These are phyloP conservation scores for Leucaena leucocephala DNA, from an alignment of 306 rosid species.

Conservation along the genomic window DNA sequence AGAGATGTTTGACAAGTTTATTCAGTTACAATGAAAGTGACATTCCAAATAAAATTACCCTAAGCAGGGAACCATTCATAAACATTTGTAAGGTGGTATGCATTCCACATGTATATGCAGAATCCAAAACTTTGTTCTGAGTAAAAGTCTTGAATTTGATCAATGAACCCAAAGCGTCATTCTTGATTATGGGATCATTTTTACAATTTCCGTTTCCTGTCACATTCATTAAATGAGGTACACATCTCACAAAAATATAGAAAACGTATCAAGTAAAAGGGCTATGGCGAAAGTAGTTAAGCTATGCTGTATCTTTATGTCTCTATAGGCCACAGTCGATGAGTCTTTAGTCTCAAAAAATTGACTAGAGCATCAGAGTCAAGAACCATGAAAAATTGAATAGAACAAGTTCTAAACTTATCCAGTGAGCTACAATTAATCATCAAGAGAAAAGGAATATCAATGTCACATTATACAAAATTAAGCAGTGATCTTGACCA, in stretches of 20 bases:
- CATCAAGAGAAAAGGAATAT: slow-evolving; percentile 1
- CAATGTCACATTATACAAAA: slow-evolving; percentile 20
- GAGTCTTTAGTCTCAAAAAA: neutral
- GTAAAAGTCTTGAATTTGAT: neutral
- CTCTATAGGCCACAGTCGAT: neutral
- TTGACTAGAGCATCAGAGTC: neutral
- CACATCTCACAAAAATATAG: neutral
- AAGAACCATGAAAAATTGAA: neutral
- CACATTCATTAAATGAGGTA: neutral
- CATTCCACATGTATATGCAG: neutral
- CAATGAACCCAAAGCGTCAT: neutral
- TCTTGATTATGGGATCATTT: neutral
- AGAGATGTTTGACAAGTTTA: neutral
- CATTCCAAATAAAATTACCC: neutral
- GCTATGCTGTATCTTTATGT: neutral
- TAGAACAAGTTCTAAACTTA: slow-evolving; percentile 18
- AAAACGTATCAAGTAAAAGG: neutral
- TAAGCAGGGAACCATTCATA: neutral
- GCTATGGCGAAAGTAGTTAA: neutral
- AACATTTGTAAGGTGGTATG: neutral
- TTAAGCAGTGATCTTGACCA: slow-evolving; percentile 19
- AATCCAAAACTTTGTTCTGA: neutral
- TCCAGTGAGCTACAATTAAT: slow-evolving; percentile 13
- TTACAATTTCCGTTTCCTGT: neutral
- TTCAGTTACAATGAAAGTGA: neutral